Percentiles rank a stretch among this genome's conserved stretches.
Evolutionary conservation across 306 rosid species (phyloP).

Genomic region (Cercis canadensis): DNA sequence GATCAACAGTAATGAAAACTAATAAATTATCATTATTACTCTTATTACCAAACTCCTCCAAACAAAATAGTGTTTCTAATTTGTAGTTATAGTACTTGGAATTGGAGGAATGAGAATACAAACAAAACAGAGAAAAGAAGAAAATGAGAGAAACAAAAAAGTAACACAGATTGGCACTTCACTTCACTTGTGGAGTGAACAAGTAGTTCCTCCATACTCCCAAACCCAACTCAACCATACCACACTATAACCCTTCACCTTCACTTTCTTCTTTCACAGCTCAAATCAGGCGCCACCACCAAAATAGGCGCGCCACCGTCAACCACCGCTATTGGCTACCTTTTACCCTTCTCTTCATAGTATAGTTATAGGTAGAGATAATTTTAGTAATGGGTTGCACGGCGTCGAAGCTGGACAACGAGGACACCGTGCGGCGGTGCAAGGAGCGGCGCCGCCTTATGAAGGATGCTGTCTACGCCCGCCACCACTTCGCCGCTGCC

Average conservation of each 20-base stretch:
- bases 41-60: conserved; percentile 28
- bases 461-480: conserved; percentile 81
- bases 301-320: no score
- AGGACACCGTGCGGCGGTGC: conserved; percentile 92
- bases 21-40: conserved; percentile 8
- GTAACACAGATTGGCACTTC: conserved; percentile 20
- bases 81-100: no score
- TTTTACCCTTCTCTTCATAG: not conserved
- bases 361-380: not conserved
- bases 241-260: not conserved
- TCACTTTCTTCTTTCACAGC: not conserved
- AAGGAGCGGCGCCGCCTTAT: conserved; percentile 95
- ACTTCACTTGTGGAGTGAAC: not conserved
- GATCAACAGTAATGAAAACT: not conserved
- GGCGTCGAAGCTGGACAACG: conserved; percentile 88
- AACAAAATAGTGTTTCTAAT: not conserved
- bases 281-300: not conserved
- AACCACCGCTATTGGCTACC: no score
- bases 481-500: conserved; percentile 93
- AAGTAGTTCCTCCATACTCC: not conserved
- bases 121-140: not conserved
- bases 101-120: not conserved
- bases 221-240: conserved; percentile 25
- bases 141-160: conserved; percentile 5
- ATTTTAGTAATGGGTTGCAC: conserved; percentile 74